Base-by-base conservation (phyloP, 192 early-diverging fungal genomes). In the Gryganskiella cystojenkinii region DNA sequence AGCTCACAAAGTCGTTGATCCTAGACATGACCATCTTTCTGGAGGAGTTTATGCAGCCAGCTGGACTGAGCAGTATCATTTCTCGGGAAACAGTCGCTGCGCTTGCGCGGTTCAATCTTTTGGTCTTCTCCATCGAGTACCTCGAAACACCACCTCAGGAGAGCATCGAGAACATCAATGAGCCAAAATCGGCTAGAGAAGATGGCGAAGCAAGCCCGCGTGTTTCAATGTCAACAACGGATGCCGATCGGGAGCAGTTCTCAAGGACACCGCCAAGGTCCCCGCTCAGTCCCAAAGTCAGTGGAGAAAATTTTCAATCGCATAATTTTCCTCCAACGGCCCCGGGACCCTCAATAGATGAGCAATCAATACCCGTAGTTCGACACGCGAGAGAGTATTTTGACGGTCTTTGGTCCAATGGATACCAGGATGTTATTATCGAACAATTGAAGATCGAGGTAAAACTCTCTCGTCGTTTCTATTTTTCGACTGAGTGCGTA, bases 231-330 rank as follows among this genome's bases (percentile, higher is more conserved):
- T 76, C 72, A 0, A n/a, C n/a, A n/a, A 56, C 64, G 0, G 64
- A 76, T 2, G 4, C 17, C 3, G 64, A 68, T 0, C 57, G 34
- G 20, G 72, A 76, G 7, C 25, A 24, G 28, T 13, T 62, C 2
- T 50, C 65, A 28, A 57, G 72, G 22, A 76, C 72, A 3, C 72
- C 72, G 20, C 72, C 72, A 35, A 58, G 65, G 31, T 61, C 72
- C 8, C 72, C 72, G 3, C 30, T 67, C 3, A 76, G 72, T 27
- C 72, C 72, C 10, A 68, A 67, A 14, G 60, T 68, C 9, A 76
- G 72, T 19, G 72, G 72, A 33, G 72, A 76, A 46, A 44, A 56
- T 35, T 76, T 76, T 30, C 72, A 68, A 4, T 42, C 53, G 0
- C 35, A 51, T 2, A 42, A 58, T 20, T 13, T 62, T 9, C 65